phyloP scores from a whole-genome alignment of 2,329 filamentous ascomycete species.

The Xylaria sp. region DNA sequence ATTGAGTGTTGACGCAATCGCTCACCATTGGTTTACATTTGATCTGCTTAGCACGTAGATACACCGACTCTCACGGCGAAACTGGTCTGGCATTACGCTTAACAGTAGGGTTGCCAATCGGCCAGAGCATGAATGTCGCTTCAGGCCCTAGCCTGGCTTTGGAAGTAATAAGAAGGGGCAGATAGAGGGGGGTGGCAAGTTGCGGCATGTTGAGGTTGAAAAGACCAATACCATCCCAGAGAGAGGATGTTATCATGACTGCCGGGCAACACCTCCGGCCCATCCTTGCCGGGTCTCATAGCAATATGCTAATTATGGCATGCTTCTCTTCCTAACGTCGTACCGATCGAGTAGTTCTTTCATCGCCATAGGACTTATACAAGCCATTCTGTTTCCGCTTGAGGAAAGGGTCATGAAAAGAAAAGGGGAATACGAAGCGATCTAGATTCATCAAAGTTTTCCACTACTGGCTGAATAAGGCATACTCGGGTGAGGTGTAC shows the following conservation, averaged over 20 bases:
- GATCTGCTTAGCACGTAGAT: neutral
- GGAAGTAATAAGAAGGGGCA: neutral
- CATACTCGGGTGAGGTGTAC: slow-evolving; percentile 23
- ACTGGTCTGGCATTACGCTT: neutral
- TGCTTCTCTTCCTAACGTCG: neutral
- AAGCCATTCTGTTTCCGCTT: neutral
- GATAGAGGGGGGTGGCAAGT: neutral
- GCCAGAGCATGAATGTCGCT: neutral
- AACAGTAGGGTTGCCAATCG: neutral
- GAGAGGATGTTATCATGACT: neutral
- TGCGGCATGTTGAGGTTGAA: neutral
- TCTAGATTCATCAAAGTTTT: slow-evolving; percentile 17
- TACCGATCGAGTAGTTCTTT: neutral
- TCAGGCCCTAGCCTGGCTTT: neutral
- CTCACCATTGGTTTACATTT: neutral
- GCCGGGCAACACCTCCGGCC: neutral
- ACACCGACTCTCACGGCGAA: neutral
- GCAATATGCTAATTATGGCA: neutral
- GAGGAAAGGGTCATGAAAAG: neutral
- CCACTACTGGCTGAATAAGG: slow-evolving; percentile 22
- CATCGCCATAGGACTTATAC: neutral
- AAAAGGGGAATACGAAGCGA: neutral
- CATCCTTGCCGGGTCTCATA: neutral
- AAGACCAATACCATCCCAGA: neutral
- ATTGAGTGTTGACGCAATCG: neutral